A percentile compares a stretch with the other conserved stretches of the same genome.
These are phyloP conservation scores for Wickerhamiella nectarea DNA, from an alignment of 805 yeast genomes.

Conservation along the genomic window DNA sequence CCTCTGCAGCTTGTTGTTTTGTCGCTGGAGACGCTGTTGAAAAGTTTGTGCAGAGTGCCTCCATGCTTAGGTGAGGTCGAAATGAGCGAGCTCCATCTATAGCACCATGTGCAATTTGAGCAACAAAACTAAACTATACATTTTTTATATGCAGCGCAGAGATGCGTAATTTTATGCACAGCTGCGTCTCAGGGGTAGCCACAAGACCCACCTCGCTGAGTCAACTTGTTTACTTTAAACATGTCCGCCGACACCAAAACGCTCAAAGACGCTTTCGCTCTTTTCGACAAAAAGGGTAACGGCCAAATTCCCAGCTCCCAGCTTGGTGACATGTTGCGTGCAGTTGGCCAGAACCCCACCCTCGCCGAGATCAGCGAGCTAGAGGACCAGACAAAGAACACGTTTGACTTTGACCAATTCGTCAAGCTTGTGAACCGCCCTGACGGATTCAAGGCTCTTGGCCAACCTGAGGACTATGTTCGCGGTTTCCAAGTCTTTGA, in stretches of 20 bases:
- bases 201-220: not conserved
- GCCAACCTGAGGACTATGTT: slow-evolving; percentile 84
- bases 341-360: slow-evolving; percentile 97
- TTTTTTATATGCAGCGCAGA: no score
- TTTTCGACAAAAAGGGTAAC: slow-evolving; percentile 90
- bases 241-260: slow-evolving; percentile 28
- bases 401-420: slow-evolving; percentile 61
- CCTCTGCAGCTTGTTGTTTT: not conserved
- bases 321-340: slow-evolving; percentile 86
- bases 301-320: slow-evolving; percentile 76
- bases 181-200: no score
- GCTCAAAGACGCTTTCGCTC: slow-evolving; percentile 86
- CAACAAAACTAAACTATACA: no score
- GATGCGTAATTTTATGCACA: no score
- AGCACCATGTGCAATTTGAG: no score
- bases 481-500: slow-evolving; percentile 96
- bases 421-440: slow-evolving; percentile 69
- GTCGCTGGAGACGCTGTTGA: not conserved
- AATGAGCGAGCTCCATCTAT: not conserved
- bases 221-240: slow-evolving; percentile 4
- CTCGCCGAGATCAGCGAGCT: slow-evolving; percentile 65
- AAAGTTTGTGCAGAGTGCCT: not conserved
- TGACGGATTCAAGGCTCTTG: slow-evolving; percentile 65
- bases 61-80: not conserved
- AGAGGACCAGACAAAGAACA: slow-evolving; percentile 30